A percentile compares a stretch with the other conserved stretches of the same genome.
phyloP scores from a whole-genome alignment of 2,329 filamentous ascomycete genomes.

The Venturia nashicola region DNA sequence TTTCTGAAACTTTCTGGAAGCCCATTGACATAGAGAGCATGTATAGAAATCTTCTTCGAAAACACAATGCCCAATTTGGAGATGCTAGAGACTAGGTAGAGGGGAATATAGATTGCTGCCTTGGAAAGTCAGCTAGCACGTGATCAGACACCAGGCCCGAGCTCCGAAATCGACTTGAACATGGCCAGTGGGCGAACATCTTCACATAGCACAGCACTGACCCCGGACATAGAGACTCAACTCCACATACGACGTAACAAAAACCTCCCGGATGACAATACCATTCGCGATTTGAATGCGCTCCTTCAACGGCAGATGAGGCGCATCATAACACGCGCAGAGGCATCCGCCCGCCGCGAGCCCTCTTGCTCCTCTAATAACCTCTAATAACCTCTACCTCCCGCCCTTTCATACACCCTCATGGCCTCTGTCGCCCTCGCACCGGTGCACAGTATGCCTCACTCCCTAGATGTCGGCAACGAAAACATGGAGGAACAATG shows the following conservation, averaged over 20 bases:
- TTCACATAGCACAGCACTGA: not conserved
- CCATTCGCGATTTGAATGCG: not conserved
- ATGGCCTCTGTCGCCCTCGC: constrained; percentile 1
- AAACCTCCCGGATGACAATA: not conserved
- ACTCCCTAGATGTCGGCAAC: not conserved
- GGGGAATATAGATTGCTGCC: too few species aligned
- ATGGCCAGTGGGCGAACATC: not conserved
- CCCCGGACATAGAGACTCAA: not conserved
- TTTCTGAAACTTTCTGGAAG: too few species aligned
- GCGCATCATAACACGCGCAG: constrained; percentile 3
- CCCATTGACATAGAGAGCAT: too few species aligned
- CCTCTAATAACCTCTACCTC: not conserved
- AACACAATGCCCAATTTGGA: too few species aligned
- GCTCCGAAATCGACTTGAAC: not conserved
- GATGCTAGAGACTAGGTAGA: too few species aligned
- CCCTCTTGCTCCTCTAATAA: not conserved
- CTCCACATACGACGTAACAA: not conserved
- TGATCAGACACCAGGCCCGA: too few species aligned
- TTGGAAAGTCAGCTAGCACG: too few species aligned
- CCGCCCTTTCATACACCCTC: not conserved
- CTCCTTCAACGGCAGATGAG: not conserved
- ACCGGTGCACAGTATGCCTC: constrained; percentile 5
- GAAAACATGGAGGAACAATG: not conserved
- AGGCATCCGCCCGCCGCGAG: constrained; percentile 1
- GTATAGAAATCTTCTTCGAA: too few species aligned